Conservation (phyloP, 2,329 filamentous ascomycete genomes). For the Pseudogymnoascus destructans region DNA sequence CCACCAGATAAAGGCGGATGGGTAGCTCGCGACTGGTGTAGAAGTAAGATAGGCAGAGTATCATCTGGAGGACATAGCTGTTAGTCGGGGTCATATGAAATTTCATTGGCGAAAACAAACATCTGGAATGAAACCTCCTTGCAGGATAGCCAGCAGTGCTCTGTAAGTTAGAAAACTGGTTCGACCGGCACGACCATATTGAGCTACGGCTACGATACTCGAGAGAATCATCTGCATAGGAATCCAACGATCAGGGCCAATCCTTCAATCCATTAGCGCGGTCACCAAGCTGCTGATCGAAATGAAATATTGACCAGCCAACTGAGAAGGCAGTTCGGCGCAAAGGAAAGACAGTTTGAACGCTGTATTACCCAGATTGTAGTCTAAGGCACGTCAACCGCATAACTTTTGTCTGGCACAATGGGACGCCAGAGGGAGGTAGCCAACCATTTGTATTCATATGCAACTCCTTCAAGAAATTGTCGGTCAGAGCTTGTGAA, state of each 20-base stretch:
- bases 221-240: constrained; percentile 40
- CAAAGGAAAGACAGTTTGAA: constrained; percentile 28
- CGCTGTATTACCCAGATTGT: constrained; percentile 34
- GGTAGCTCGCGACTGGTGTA: constrained; percentile 22
- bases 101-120: constrained; percentile 41
- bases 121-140: constrained; percentile 24
- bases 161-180: constrained; percentile 25
- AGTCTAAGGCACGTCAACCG: constrained; percentile 24
- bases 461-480: constrained; percentile 42
- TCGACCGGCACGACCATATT: constrained; percentile 27
- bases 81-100: constrained; percentile 31
- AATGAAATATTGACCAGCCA: constrained; percentile 35
- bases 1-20: constrained; percentile 21
- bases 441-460: constrained; percentile 33
- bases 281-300: constrained; percentile 44
- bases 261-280: constrained; percentile 42
- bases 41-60: constrained; percentile 22
- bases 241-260: constrained; percentile 40
- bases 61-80: constrained; percentile 27
- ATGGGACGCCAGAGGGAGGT: background rate
- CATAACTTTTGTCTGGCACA: background rate
- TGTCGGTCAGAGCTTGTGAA: constrained; percentile 44
- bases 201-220: constrained; percentile 42
- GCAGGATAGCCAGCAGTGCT: constrained; percentile 19
- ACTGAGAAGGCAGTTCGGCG: constrained; percentile 46